These are phyloP conservation scores for Luffa acutangula DNA, from an alignment of 306 rosid species.

Conservation along the genomic window DNA sequence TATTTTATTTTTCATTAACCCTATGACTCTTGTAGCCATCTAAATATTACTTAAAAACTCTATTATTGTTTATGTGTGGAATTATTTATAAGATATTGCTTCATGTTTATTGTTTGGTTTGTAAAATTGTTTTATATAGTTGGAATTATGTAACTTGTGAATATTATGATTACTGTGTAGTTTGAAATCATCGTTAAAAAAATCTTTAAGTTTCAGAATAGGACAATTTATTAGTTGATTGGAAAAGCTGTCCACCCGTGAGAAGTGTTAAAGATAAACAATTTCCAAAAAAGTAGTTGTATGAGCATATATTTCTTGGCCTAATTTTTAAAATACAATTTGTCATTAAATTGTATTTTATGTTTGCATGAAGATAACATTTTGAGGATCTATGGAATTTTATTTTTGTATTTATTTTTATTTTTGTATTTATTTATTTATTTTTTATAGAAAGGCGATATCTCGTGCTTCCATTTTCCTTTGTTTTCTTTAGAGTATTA, in stretches of 20 bases:
- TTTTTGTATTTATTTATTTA: too few species aligned
- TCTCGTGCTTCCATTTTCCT: neutral
- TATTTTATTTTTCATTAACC: too few species aligned
- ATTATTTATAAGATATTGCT: neutral
- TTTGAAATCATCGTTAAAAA: neutral
- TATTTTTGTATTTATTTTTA: neutral
- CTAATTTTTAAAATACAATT: too few species aligned
- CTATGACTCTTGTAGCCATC: too few species aligned
- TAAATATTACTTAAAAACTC: too few species aligned
- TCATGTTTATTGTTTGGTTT: neutral
- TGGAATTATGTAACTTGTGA: neutral
- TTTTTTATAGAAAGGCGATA: neutral
- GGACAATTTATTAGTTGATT: neutral
- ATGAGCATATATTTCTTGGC: neutral
- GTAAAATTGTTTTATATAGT: neutral
- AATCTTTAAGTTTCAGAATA: neutral
- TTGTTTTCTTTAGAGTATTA: neutral
- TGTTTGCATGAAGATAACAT: neutral
- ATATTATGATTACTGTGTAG: neutral
- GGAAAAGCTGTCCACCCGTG: neutral
- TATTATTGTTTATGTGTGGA: neutral
- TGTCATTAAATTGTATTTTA: neutral
- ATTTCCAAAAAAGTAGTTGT: neutral
- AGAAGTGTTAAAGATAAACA: neutral
- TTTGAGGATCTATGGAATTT: neutral